These are phyloP conservation scores for Oxytropis ochrocephala DNA, from an alignment of 306 rosid genomes.

Conservation along the genomic window DNA sequence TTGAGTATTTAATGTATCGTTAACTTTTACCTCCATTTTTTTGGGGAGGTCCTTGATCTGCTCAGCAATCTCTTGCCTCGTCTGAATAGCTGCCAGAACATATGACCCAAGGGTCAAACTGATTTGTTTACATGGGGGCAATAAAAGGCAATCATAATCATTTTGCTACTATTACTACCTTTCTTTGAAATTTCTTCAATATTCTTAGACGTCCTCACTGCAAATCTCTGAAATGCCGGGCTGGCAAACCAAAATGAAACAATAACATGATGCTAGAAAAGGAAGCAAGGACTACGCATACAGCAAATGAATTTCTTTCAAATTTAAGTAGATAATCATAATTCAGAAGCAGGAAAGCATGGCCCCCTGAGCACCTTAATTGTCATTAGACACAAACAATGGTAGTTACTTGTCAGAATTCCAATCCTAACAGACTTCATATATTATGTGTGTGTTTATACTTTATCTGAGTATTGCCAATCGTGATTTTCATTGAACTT, in stretches of 20 bases:
- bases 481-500: too few relatives aligned
- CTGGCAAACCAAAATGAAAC: slow-evolving; percentile 37
- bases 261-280: neutral
- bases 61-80: slow-evolving; percentile 57
- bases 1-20: neutral
- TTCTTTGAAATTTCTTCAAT: slow-evolving; percentile 55
- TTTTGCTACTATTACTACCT: slow-evolving; percentile 35
- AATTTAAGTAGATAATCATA: neutral
- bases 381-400: neutral
- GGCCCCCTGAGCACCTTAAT: neutral
- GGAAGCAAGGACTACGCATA: neutral
- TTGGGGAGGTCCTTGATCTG: slow-evolving; percentile 58
- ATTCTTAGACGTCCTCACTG: slow-evolving; percentile 79
- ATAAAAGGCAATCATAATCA: neutral
- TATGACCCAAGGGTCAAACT: neutral
- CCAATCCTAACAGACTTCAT: too few relatives aligned
- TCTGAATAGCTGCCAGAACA: slow-evolving; percentile 50
- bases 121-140: neutral
- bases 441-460: neutral
- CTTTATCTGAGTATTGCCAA: too few relatives aligned
- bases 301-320: neutral
- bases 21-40: slow-evolving; percentile 31
- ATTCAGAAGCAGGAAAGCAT: neutral
- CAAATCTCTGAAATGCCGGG: slow-evolving; percentile 88
- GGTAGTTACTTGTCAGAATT: neutral